Evolutionary conservation across 2,329 filamentous ascomycete species (phyloP).

Genomic region (Rachicladosporium sp.): DNA sequence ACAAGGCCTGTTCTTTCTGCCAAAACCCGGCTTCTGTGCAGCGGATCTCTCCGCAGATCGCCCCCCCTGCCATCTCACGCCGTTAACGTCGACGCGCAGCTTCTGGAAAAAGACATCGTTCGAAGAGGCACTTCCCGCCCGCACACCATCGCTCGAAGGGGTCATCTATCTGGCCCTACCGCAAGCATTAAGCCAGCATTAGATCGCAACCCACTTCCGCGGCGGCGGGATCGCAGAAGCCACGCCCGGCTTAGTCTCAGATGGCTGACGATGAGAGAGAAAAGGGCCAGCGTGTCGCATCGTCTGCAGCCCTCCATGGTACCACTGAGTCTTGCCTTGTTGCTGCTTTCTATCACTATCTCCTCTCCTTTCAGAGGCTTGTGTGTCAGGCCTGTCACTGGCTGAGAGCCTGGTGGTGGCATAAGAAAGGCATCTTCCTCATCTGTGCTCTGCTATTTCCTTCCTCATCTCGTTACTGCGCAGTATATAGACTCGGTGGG

Average conservation of each 20-base stretch:
- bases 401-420: conserved; percentile 15
- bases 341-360: conserved; percentile 19
- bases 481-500: conserved; percentile 1
- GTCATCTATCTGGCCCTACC: conserved; percentile 15
- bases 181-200: conserved; percentile 27
- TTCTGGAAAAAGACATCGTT: no score
- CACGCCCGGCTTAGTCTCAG: conserved; percentile 12
- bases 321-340: conserved; percentile 23
- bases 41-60: no score
- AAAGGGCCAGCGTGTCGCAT: conserved; percentile 20
- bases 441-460: conserved; percentile 4
- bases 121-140: no score
- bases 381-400: conserved; percentile 23
- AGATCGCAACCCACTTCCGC: conserved; percentile 30
- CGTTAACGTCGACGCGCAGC: no score
- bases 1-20: conserved; percentile 53
- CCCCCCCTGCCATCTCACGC: no score
- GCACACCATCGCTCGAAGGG: conserved; percentile 14
- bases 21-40: no score
- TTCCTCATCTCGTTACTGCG: conserved; percentile 5
- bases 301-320: conserved; percentile 19
- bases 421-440: conserved; percentile 14
- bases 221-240: conserved; percentile 28
- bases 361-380: conserved; percentile 15
- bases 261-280: conserved; percentile 11